Conservation (phyloP, 306 rosid species). For the Arachis hypogaea region DNA sequence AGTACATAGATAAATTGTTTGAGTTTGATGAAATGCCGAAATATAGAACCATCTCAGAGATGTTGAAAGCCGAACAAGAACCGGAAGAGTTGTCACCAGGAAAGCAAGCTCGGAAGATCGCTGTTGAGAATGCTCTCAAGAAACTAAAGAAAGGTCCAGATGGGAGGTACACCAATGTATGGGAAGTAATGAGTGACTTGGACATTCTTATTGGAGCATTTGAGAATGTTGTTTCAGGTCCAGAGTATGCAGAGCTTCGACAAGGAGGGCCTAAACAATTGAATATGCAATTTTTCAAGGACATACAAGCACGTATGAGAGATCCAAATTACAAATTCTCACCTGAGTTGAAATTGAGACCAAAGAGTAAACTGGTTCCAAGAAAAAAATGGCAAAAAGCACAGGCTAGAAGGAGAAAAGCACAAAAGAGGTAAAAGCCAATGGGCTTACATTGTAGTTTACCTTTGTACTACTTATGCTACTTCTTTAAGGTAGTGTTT, state of each 20-base stretch:
- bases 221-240: slow-evolving; percentile 83
- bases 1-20: slow-evolving; percentile 70
- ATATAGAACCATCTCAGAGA: slow-evolving; percentile 67
- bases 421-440: slow-evolving; percentile 48
- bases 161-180: slow-evolving; percentile 71
- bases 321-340: slow-evolving; percentile 83
- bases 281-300: slow-evolving; percentile 77
- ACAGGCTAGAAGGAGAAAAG: slow-evolving; percentile 76
- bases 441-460: not conserved
- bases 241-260: slow-evolving; percentile 80
- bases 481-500: not conserved
- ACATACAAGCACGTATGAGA: slow-evolving; percentile 81
- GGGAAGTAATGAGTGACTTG: slow-evolving; percentile 90
- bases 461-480: slow-evolving; percentile 31
- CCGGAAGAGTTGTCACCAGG: slow-evolving; percentile 85
- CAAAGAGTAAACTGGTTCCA: slow-evolving; percentile 72
- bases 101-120: slow-evolving; percentile 83
- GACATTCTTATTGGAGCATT: slow-evolving; percentile 85
- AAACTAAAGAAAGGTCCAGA: slow-evolving; percentile 90
- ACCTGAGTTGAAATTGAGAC: slow-evolving; percentile 78
- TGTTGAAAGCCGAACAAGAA: slow-evolving; percentile 75
- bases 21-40: slow-evolving; percentile 89
- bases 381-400: slow-evolving; percentile 86
- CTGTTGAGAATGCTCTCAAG: slow-evolving; percentile 82
- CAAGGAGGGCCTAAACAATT: slow-evolving; percentile 77